phyloP scores from a whole-genome alignment of 163 green algal genomes.

The Chlamydomonas reinhardtii region DNA sequence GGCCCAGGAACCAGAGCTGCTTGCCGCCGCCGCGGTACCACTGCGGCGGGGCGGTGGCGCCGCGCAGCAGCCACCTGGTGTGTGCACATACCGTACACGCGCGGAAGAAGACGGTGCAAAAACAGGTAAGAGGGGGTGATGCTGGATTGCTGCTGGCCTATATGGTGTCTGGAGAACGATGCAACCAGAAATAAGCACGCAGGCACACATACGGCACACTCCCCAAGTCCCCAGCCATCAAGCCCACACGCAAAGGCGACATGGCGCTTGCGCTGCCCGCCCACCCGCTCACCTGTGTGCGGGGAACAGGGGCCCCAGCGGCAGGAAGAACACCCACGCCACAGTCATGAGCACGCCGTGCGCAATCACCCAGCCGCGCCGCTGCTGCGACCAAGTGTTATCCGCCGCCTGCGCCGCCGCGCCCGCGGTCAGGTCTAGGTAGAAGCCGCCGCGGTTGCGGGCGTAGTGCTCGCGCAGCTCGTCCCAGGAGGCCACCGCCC shows the following conservation, averaged over 20 bases:
- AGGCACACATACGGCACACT: too few relatives aligned
- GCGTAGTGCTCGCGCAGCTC: background rate
- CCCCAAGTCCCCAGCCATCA: background rate
- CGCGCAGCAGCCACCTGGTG: constrained; percentile 19
- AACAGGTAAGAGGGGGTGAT: too few relatives aligned
- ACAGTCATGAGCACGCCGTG: constrained; percentile 51
- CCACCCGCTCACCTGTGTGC: constrained; percentile 12
- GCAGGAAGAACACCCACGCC: constrained; percentile 47
- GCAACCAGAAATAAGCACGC: too few relatives aligned
- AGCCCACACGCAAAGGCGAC: background rate
- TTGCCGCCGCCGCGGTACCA: background rate
- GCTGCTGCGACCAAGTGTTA: too few relatives aligned
- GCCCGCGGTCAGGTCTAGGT: background rate
- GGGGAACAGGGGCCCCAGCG: constrained; percentile 38
- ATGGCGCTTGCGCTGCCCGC: background rate
- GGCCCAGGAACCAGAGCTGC: constrained; percentile 29
- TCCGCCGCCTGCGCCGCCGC: background rate
- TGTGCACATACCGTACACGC: too few relatives aligned
- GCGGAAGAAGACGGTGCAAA: too few relatives aligned
- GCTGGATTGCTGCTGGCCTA: too few relatives aligned
- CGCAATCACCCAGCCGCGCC: constrained; percentile 29
- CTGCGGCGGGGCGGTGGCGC: background rate
- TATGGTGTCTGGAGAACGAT: too few relatives aligned
- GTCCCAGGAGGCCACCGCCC: background rate
- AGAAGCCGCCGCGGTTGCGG: background rate